Evolutionary conservation across 2,329 filamentous ascomycete genomes (phyloP).

Genomic region (Cladophialophora psammophila): DNA sequence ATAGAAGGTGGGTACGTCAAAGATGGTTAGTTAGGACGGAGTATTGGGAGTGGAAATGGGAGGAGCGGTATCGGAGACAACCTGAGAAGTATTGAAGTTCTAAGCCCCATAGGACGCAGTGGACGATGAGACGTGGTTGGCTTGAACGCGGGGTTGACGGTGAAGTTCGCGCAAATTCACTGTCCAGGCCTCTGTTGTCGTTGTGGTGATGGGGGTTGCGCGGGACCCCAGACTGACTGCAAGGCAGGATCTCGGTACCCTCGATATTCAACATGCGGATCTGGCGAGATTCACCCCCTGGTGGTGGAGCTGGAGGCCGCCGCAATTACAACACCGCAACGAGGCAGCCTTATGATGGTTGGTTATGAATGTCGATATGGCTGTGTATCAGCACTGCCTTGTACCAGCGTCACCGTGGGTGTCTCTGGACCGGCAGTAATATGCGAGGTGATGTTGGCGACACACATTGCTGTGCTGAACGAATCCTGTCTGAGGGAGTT

Average conservation of each 20-base stretch:
- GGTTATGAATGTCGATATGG: background rate
- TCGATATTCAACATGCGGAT: background rate
- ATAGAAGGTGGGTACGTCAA: background rate
- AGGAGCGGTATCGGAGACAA: constrained; percentile 7
- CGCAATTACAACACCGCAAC: background rate
- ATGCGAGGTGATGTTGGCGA: background rate
- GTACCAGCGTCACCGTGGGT: background rate
- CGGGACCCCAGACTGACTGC: background rate
- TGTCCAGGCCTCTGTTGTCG: background rate
- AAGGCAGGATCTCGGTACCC: background rate
- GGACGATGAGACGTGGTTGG: constrained; percentile 3
- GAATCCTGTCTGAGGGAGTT: background rate
- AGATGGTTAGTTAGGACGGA: background rate
- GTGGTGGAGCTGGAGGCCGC: background rate
- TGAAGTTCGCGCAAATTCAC: constrained; percentile 8
- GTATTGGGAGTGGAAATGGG: background rate
- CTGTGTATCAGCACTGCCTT: background rate
- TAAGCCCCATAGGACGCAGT: background rate
- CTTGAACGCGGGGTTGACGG: background rate
- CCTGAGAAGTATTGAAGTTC: background rate
- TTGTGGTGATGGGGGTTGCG: background rate
- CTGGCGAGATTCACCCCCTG: background rate
- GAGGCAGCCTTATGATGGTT: background rate
- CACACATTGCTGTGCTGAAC: background rate
- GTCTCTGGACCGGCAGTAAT: background rate